Evolutionary conservation across 1,139 yeast genomes (phyloP), one percentile per base, ranked within the genome.

Genomic region (Suhomyces ambrosiae): DNA sequence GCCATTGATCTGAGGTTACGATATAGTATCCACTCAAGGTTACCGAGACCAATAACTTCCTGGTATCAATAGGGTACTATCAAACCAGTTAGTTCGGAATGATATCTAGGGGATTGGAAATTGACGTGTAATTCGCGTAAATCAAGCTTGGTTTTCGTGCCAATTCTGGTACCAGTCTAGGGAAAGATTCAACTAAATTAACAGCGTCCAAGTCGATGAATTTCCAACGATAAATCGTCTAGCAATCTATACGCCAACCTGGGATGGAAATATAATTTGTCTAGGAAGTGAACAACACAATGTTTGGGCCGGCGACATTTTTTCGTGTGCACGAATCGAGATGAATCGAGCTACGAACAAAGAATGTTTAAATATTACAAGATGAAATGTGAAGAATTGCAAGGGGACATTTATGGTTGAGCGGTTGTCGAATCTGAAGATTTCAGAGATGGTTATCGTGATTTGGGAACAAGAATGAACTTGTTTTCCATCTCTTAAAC

Each of bases 251-350:
- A 22, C 7, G 17, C 30, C 15, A 32, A 16, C 11, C 13, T 25
- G 18, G 10, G 16, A 17, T 8, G 23, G 17, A 17, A 15, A 17
- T 25, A 10, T 15, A 14, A 13, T 21, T 19, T 8, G 22, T 6
- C 22, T 11, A 6, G 27, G 19, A 24, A 19, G 11, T 18, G 30
- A 30, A 30, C 33, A 30, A 23, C 33, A 30, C 33, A 24, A 21
- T 23, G 27, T 27, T 27, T 22, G n/a, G 27, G 23, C 31, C 23
- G 28, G 22, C 31, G 28, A 6, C 12, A 10, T 10, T 7, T 27
- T 27, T 27, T 33, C 23, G 21, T 12, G 18, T 23, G 16, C 36
- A 33, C 36, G 22, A 33, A 31, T 26, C 10, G 27, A 7, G 5
- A 18, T n/a, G n/a, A n/a, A n/a, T n/a, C n/a, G n/a, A n/a, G n/a